Percentiles rank a stretch among this genome's conserved stretches.
These are phyloP conservation scores for Verruconis gallopava DNA, from an alignment of 2,329 filamentous ascomycete species.

Conservation along the genomic window DNA sequence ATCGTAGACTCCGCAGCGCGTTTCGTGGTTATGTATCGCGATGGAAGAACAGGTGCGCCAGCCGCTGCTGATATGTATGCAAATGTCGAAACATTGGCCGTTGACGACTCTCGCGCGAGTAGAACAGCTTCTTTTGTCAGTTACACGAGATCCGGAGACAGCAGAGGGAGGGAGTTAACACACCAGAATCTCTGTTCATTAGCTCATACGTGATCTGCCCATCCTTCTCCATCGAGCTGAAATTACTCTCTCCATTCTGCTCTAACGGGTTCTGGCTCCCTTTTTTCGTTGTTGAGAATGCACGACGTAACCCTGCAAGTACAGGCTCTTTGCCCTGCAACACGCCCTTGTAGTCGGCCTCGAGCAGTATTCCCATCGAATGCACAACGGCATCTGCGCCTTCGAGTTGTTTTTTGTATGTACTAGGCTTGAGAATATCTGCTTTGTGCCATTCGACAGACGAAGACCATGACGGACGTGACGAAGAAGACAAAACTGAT, in stretches of 20 bases:
- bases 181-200: constrained; percentile 79
- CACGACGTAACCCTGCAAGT: constrained; percentile 62
- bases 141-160: neutral
- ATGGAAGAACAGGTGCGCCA: constrained; percentile 72
- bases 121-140: constrained; percentile 47
- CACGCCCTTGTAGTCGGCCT: constrained; percentile 95
- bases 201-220: constrained; percentile 86
- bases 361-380: constrained; percentile 88
- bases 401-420: constrained; percentile 64
- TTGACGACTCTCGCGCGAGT: constrained; percentile 62
- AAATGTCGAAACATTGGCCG: constrained; percentile 54
- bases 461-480: constrained; percentile 66
- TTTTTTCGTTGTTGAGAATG: constrained; percentile 55
- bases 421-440: constrained; percentile 71
- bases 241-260: constrained; percentile 41
- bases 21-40: constrained; percentile 82
- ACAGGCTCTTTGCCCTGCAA: constrained; percentile 72
- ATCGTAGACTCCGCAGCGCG: constrained; percentile 76
- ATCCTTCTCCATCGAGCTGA: constrained; percentile 50
- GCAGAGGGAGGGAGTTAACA: constrained; percentile 10
- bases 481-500: constrained; percentile 55
- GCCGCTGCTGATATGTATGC: constrained; percentile 81
- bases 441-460: constrained; percentile 78
- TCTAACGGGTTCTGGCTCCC: constrained; percentile 58
- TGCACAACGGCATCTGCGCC: constrained; percentile 80